Conservation (phyloP, 768 basidiomycete genomes). For the Plicaturopsis crispa region DNA sequence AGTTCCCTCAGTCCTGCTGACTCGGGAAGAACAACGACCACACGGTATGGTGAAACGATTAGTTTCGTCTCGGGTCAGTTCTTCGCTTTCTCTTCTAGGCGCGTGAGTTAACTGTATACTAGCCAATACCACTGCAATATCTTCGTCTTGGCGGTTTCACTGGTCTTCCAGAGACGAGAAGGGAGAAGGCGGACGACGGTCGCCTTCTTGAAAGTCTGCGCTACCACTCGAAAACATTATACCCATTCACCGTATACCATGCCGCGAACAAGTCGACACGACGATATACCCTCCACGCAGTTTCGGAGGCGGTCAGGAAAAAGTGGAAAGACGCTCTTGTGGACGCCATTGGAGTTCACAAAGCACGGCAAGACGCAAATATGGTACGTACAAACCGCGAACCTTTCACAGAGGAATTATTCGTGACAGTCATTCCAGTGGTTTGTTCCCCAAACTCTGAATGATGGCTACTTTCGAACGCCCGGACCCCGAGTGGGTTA, state of each 20-base stretch:
- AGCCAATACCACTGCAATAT: slow-evolving; percentile 79
- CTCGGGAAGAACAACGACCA: slow-evolving; percentile 48
- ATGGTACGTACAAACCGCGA: slow-evolving; percentile 38
- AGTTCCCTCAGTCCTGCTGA: slow-evolving; percentile 47
- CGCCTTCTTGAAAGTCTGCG: slow-evolving; percentile 48
- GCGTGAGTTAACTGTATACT: slow-evolving; percentile 3
- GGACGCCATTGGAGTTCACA: slow-evolving; percentile 57
- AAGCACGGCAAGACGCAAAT: slow-evolving; percentile 61
- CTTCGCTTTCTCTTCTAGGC: neutral
- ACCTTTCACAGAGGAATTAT: neutral
- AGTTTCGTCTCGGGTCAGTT: slow-evolving; percentile 60
- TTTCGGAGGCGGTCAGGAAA: slow-evolving; percentile 46
- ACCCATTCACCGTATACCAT: slow-evolving; percentile 75
- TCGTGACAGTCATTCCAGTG: slow-evolving; percentile 34
- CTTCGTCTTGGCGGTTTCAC: slow-evolving; percentile 66
- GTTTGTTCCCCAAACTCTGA: slow-evolving; percentile 52
- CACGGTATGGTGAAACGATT: slow-evolving; percentile 41
- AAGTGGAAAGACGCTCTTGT: slow-evolving; percentile 58
- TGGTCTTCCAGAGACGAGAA: slow-evolving; percentile 50
- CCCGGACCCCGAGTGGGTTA: slow-evolving; percentile 25
- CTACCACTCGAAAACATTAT: slow-evolving; percentile 47
- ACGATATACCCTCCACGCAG: slow-evolving; percentile 67
- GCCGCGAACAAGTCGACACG: slow-evolving; percentile 46
- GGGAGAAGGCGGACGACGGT: slow-evolving; percentile 53
- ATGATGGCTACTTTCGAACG: slow-evolving; percentile 56